Conservation (phyloP, 257 asterid genomes). For the Lithospermum erythrorhizon region DNA sequence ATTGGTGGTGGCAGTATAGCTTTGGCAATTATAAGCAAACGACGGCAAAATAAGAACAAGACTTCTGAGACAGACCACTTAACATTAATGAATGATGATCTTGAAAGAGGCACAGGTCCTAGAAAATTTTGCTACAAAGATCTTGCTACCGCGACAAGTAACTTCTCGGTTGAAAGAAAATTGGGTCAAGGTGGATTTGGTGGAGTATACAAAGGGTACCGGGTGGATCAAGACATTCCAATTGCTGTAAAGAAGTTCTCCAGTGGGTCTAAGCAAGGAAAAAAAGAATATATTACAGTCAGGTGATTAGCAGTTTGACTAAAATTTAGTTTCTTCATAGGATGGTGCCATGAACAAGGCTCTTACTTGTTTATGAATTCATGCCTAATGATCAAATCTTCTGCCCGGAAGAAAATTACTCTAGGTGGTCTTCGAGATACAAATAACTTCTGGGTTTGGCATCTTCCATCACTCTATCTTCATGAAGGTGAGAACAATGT, state of each 20-base stretch:
- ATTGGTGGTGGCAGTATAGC: slow-evolving; percentile 11
- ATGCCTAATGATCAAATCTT: slow-evolving; percentile 28
- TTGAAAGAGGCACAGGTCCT: slow-evolving; percentile 36
- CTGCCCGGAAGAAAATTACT: slow-evolving; percentile 17
- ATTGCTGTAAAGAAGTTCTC: slow-evolving; percentile 34
- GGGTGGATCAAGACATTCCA: slow-evolving; percentile 16
- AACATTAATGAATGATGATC: slow-evolving; percentile 24
- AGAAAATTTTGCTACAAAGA: slow-evolving; percentile 24
- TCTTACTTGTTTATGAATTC: slow-evolving; percentile 33
- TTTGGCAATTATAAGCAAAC: slow-evolving; percentile 8
- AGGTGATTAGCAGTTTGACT: slow-evolving; percentile 25
- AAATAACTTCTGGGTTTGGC: slow-evolving; percentile 26
- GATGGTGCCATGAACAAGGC: slow-evolving; percentile 36
- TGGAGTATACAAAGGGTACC: slow-evolving; percentile 25
- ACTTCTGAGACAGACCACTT: slow-evolving; percentile 11
- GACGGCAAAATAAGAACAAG: neutral
- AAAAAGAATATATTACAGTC: slow-evolving; percentile 28
- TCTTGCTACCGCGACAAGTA: slow-evolving; percentile 22
- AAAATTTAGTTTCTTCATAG: slow-evolving; percentile 27
- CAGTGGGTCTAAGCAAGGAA: slow-evolving; percentile 26
- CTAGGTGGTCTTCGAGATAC: slow-evolving; percentile 21
- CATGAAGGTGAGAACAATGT: slow-evolving; percentile 37
- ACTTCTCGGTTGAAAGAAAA: slow-evolving; percentile 24
- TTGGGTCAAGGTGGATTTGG: slow-evolving; percentile 35
- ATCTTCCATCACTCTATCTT: slow-evolving; percentile 26